A percentile compares a stretch with the other conserved stretches of the same genome.
These are phyloP conservation scores for Nepenthes alata DNA, from an alignment of 179 eudicot genomes.

Conservation along the genomic window DNA sequence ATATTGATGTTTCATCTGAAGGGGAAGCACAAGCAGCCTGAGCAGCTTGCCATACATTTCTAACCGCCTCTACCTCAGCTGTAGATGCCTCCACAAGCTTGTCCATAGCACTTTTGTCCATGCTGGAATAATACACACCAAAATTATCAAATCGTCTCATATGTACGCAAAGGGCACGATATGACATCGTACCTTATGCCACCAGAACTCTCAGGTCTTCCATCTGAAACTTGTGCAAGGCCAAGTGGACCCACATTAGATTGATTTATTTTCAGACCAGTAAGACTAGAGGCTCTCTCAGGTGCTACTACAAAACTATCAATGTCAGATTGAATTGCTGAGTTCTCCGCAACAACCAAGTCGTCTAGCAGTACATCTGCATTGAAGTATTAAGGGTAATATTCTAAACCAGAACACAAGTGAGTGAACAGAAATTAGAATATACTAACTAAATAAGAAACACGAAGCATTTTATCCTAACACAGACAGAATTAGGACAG, in stretches of 20 bases:
- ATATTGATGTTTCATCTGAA: slow-evolving; percentile 40
- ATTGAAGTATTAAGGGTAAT: slow-evolving; percentile 4
- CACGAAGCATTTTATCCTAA: not conserved
- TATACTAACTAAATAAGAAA: not conserved
- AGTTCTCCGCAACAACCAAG: slow-evolving; percentile 70
- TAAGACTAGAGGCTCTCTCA: slow-evolving; percentile 35
- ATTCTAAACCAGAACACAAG: not conserved
- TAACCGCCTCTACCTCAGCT: slow-evolving; percentile 91
- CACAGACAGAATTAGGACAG: not conserved
- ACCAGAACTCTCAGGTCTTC: slow-evolving; percentile 32
- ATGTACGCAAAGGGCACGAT: not conserved
- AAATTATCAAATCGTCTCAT: not conserved
- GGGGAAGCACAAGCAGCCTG: slow-evolving; percentile 63
- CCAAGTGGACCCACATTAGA: slow-evolving; percentile 17
- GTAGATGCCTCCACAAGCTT: slow-evolving; percentile 79
- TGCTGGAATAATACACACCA: slow-evolving; percentile 20
- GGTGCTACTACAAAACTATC: slow-evolving; percentile 28
- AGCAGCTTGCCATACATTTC: slow-evolving; percentile 91
- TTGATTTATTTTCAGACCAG: slow-evolving; percentile 33
- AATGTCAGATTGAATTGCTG: slow-evolving; percentile 42
- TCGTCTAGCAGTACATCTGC: slow-evolving; percentile 79
- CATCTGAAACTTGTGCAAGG: slow-evolving; percentile 24
- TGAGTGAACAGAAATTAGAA: not conserved
- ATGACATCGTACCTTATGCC: slow-evolving; percentile 26
- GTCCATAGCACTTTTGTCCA: slow-evolving; percentile 49